Evolutionary conservation across 2,329 filamentous ascomycete genomes (phyloP), one percentile per base, ranked within the genome.

Genomic region (Fusarium tuaranense): DNA sequence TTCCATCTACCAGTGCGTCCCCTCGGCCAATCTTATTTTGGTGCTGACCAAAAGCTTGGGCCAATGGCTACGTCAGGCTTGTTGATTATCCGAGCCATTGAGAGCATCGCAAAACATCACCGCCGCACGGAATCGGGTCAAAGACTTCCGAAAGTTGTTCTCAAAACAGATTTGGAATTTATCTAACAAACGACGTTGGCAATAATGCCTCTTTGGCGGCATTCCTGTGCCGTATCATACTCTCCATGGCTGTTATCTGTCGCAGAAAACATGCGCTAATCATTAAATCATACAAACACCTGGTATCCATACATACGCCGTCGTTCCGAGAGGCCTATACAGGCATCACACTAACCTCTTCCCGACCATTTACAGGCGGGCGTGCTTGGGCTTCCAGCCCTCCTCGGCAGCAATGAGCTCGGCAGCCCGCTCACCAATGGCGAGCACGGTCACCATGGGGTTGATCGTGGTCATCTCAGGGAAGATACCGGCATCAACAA

Each of bases 391-490:
- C 78, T 83, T 84, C 82, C 82, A 84, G 55, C 83, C 93, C 75
- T 94, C 91, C 81, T 92, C 88, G 34, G 92, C 92, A 81, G 83
- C 83, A 71, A 98, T 92, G 82, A 98, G 83, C 87, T 98, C 95
- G 0, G 95, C 95, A 7, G 91, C 92, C 67, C 93, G 89, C 89
- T 98, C 95, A 9, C 94, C 95, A 78, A 97, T 90, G 63, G 91
- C 92, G 80, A 97, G 83, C 7, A 97, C 95, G 2, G 95, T 98
- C 80, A 97, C 86, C 95, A 97, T 97, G 69, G 94, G 95, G 86
- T 97, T 97, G 82, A 97, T 93, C 64, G 90, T 93, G 55, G 93
- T 88, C 91, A 97, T 97, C 71, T 93, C 93, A 0, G 95, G 95
- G 87, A 97, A 97, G 61, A 97, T 90, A 78, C 95, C 94, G 0